phyloP scores from a whole-genome alignment of 257 asterid genomes.

The Solanum etuberosum region DNA sequence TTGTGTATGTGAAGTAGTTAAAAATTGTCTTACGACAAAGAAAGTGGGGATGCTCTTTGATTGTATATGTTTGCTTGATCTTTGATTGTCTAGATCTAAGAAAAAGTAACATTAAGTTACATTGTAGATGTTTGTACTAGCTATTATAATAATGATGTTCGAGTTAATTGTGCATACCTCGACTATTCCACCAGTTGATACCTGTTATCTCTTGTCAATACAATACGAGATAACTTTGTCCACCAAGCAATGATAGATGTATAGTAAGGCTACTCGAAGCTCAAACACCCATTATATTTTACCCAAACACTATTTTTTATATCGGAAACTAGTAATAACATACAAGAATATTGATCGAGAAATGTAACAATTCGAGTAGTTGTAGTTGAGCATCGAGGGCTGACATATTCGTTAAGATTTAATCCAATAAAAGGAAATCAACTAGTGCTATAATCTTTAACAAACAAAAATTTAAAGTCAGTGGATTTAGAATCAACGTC shows the following conservation, averaged over 20 bases:
- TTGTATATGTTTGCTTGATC: not conserved
- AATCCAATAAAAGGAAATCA: not conserved
- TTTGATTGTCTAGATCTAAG: not conserved
- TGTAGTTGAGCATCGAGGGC: not conserved
- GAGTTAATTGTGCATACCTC: not conserved
- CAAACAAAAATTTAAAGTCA: not conserved
- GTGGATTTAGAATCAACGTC: not conserved
- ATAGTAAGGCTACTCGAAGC: not conserved
- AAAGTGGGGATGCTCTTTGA: not conserved
- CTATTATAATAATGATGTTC: not conserved
- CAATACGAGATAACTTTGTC: not conserved
- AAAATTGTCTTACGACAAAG: not conserved
- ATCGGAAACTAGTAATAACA: not conserved
- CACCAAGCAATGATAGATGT: not conserved
- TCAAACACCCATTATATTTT: not conserved
- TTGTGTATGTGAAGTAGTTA: not conserved
- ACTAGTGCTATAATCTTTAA: not conserved
- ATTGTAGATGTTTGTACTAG: not conserved
- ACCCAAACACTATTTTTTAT: not conserved
- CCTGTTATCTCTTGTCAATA: not conserved
- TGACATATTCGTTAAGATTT: not conserved
- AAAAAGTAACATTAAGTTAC: not conserved
- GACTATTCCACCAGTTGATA: not conserved
- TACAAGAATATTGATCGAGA: not conserved
- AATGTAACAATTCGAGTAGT: not conserved